phyloP scores from a whole-genome alignment of 129 eudicot species.

The Flaveria sonorensis region DNA sequence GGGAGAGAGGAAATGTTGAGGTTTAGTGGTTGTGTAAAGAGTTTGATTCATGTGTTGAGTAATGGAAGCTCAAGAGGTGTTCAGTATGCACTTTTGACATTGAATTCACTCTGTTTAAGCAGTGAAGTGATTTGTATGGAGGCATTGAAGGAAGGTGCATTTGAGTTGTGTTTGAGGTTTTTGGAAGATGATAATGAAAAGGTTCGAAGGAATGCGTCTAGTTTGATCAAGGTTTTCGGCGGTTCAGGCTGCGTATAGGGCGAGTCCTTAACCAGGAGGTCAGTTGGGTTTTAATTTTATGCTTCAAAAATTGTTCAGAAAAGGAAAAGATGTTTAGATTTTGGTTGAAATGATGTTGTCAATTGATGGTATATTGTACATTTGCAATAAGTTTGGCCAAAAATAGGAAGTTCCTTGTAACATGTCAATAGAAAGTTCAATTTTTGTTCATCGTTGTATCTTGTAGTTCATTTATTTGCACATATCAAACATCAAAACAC shows the following conservation, averaged over 20 bases:
- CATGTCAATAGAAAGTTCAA: constrained; percentile 41
- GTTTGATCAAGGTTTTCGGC: constrained; percentile 73
- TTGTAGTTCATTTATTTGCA: constrained; percentile 18
- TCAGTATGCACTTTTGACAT: constrained; percentile 66
- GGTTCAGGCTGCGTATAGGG: constrained; percentile 37
- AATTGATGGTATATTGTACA: constrained; percentile 43
- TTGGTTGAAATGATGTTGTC: constrained; percentile 42
- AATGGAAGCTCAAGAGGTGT: constrained; percentile 91
- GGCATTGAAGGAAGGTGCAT: constrained; percentile 64
- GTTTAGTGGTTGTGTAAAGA: constrained; percentile 47
- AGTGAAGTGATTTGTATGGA: constrained; percentile 54
- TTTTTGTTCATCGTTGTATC: constrained; percentile 37
- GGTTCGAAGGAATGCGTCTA: constrained; percentile 70
- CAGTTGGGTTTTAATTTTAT: constrained; percentile 39
- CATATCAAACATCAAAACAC: constrained; percentile 16
- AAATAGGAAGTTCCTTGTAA: constrained; percentile 41
- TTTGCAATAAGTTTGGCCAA: constrained; percentile 47
- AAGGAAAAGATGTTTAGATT: constrained; percentile 33
- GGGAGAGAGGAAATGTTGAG: constrained; percentile 71
- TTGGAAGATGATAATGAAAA: constrained; percentile 91
- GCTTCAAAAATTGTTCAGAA: constrained; percentile 45
- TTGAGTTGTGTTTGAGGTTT: constrained; percentile 72
- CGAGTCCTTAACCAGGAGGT: constrained; percentile 26
- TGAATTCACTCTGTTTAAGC: constrained; percentile 57
- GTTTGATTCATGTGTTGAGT: constrained; percentile 56